Evolutionary conservation across 805 yeast genomes (phyloP), one percentile per base, ranked within the genome.

Genomic region (Kregervanrija delftensis): DNA sequence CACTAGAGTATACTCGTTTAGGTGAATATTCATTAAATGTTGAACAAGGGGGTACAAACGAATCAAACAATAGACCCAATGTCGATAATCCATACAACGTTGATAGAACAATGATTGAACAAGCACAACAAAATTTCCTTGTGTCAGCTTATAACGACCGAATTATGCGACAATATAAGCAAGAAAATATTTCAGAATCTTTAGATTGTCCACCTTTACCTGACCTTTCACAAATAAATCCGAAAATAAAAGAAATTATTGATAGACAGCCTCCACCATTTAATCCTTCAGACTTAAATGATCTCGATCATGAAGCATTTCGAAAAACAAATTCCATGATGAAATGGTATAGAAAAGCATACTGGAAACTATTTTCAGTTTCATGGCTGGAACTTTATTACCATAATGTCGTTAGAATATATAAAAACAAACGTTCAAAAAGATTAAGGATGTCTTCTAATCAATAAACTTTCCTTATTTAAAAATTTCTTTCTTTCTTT

Each of bases 351-450:
- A 64, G 58, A 53, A 52, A 48, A 12, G 30, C 73, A 0, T 76
- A 76, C 57, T 81, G 85, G 83, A 59, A 57, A 35, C 22, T 76
- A 4, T 76, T 81, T 81, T 83, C 85, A 1, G 67, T 81, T 33
- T 53, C 71, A 3, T 65, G 55, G 40, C 51, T 58, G 8, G 79
- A 81, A 48, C 52, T 81, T 43, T 71, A 69, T 54, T 67, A 76
- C 57, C 73, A 78, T 66, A 77, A 74, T 12, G 78, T 79, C 30
- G 60, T 73, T 36, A 46, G 46, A 37, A 53, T 56, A 38, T 69
- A 67, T 50, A 60, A 58, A 39, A 51, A 51, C 32, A 49, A 51
- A 30, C 57, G 68, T 46, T 15, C 31, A 12, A 40, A 33, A 31
- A 55, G 68, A 35, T 14, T 56, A 35, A 33, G 22, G 8, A 6